Evolutionary conservation across 768 basidiomycete species (phyloP).

Genomic region (Tephrocybe sp.): DNA sequence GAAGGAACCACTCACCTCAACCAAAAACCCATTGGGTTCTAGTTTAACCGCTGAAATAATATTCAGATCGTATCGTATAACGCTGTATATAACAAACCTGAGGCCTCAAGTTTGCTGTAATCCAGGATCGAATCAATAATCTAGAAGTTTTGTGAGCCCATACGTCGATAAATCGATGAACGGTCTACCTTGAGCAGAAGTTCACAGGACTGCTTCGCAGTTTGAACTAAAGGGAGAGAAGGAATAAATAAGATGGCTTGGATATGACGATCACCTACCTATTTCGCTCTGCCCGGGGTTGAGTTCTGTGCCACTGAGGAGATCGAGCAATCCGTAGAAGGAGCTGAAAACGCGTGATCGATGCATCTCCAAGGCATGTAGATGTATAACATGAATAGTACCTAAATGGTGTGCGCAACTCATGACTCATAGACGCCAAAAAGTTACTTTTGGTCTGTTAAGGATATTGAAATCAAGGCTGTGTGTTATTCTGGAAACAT

Average conservation of each 20-base stretch:
- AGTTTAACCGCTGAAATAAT: constrained; percentile 56
- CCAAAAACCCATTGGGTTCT: constrained; percentile 61
- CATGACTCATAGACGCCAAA: constrained; percentile 75
- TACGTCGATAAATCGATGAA: neutral
- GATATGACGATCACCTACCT: constrained; percentile 33
- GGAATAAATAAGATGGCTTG: neutral
- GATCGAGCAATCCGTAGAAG: constrained; percentile 73
- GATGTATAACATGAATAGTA: constrained; percentile 17
- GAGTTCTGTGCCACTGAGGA: constrained; percentile 69
- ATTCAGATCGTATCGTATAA: constrained; percentile 8
- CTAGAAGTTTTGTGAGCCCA: constrained; percentile 26
- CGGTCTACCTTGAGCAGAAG: constrained; percentile 56
- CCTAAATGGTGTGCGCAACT: constrained; percentile 77
- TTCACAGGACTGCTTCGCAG: constrained; percentile 77
- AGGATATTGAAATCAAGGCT: neutral
- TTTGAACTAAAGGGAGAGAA: constrained; percentile 48
- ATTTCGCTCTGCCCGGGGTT: constrained; percentile 70
- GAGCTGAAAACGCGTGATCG: constrained; percentile 37
- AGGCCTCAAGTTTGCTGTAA: constrained; percentile 78
- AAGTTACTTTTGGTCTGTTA: constrained; percentile 75
- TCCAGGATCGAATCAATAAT: constrained; percentile 80
- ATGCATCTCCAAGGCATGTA: neutral
- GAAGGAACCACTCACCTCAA: constrained; percentile 43
- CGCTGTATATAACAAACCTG: constrained; percentile 35
- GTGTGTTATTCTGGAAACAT: neutral